Percentiles rank a stretch among this genome's conserved stretches.
phyloP scores from a whole-genome alignment of 129 eudicot genomes.

The Tagetes patula region DNA sequence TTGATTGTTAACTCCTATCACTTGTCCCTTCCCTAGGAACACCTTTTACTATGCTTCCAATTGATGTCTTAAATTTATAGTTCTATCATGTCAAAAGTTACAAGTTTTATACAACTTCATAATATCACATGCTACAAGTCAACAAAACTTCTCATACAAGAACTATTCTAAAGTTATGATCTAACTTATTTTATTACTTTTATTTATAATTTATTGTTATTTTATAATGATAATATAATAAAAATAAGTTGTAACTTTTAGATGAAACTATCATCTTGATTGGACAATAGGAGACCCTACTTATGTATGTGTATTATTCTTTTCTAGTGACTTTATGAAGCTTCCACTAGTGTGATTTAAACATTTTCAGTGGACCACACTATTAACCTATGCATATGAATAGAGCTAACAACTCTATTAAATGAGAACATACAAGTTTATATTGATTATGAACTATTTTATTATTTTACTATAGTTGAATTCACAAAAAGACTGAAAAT shows the following conservation, averaged over 20 bases:
- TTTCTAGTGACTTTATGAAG: slow-evolving; percentile 2
- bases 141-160: slow-evolving; percentile 16
- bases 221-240: background rate
- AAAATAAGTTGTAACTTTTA: background rate
- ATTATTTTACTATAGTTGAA: too few species aligned
- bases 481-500: too few species aligned
- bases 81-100: background rate
- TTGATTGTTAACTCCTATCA: slow-evolving; percentile 35
- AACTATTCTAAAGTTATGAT: background rate
- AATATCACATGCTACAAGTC: background rate
- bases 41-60: slow-evolving; percentile 23
- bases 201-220: background rate
- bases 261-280: background rate
- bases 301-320: background rate
- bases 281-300: background rate
- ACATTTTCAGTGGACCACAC: background rate
- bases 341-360: slow-evolving; percentile 1
- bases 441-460: background rate
- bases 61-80: background rate
- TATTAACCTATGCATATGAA: background rate
- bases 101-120: background rate
- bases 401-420: background rate
- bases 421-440: background rate
- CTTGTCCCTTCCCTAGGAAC: slow-evolving; percentile 44
- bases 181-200: background rate